Evolutionary conservation across 768 basidiomycete species (phyloP), one percentile per base, ranked within the genome.

Genomic region (Lactarius deliciosus): DNA sequence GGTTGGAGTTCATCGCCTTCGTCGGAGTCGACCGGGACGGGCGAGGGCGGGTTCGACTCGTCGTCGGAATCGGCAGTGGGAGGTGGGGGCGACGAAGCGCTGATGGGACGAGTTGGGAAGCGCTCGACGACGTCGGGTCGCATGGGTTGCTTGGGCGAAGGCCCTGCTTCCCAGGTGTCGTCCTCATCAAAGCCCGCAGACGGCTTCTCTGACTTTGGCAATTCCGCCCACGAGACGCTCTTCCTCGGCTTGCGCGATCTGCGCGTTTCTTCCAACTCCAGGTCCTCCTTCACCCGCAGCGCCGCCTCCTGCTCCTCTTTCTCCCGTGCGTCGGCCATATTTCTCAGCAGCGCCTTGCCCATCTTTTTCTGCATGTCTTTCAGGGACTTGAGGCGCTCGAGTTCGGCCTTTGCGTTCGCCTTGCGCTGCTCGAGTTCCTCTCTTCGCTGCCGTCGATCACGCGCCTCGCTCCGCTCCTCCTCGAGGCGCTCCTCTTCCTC

Each of bases 311-410:
- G 75, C 34, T 79, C 77, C 41, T 77, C 81, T 43, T 76, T 72
- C 63, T 79, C 79, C 60, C 75, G 79, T 20, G 79, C 75, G 55
- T 81, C 75, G 7, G 79, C 75, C 63, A 83, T 73, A 64, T 81
- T 81, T 56, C 75, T 75, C 47, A 92, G 65, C 45, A 92, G 78
- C 0, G 89, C 85, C 70, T 81, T 85, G 2, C 90, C 91, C 89
- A 93, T 90, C 77, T 85, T 90, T 79, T 85, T 89, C 74, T 91
- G 89, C 74, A 91, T 76, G 65, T 87, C 80, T 47, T 75, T 77
- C 22, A 77, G 73, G 22, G 75, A 73, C 64, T 76, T 80, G 32
- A 81, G 61, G 50, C 68, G 76, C 45, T 80, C 77, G 64, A 80
- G 72, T 64, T 83, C 80, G 5, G 70, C 66, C 68, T 76, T 77